phyloP scores from a whole-genome alignment of 768 basidiomycete species.

The Suillus paluster region DNA sequence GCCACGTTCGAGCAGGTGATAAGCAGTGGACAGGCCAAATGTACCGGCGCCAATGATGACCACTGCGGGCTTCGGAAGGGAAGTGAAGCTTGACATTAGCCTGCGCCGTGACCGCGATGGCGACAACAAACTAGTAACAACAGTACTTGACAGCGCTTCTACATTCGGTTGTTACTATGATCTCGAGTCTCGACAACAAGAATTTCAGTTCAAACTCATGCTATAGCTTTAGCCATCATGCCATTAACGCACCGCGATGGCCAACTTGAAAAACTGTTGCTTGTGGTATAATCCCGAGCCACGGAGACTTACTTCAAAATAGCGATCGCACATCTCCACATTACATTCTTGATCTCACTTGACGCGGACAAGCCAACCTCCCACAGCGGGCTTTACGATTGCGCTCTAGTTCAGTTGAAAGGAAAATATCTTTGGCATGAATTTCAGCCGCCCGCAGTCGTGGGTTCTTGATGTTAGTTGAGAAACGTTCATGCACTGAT shows the following conservation, averaged over 20 bases:
- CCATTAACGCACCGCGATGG: too few species aligned
- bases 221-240: too few species aligned
- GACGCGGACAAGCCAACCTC: neutral
- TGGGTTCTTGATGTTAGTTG: neutral
- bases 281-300: neutral
- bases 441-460: neutral
- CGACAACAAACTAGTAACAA: too few species aligned
- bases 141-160: too few species aligned
- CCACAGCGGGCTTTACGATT: neutral
- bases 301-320: too few species aligned
- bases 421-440: neutral
- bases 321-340: neutral
- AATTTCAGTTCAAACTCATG: neutral
- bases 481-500: neutral
- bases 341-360: neutral
- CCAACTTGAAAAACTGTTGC: neutral
- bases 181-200: too few species aligned
- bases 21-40: conserved; percentile 88
- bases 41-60: conserved; percentile 83
- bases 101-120: too few species aligned
- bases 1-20: conserved; percentile 72
- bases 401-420: neutral
- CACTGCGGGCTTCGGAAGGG: conserved; percentile 39
- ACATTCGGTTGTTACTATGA: neutral
- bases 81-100: neutral